Conservation (phyloP, 73 alveolate species). For the Uronychia setigera region DNA sequence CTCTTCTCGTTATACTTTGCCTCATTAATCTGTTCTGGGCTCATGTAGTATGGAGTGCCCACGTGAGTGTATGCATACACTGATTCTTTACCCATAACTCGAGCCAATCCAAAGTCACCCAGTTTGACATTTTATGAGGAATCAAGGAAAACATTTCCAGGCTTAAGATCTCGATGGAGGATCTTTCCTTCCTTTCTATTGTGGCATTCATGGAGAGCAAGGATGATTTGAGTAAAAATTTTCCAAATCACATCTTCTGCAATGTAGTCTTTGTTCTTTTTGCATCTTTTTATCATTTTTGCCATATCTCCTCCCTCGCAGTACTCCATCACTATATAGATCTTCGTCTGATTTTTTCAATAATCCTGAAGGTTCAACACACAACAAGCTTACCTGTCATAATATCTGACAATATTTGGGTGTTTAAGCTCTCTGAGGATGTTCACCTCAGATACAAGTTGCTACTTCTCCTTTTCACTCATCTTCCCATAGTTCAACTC, state of each 20-base stretch:
- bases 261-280: conserved; percentile 82
- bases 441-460: conserved; percentile 92
- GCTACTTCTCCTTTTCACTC: conserved; percentile 93
- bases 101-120: conserved; percentile 96
- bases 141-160: conserved; percentile 94
- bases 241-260: conserved; percentile 98
- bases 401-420: conserved; percentile 94
- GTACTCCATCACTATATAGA: conserved; percentile 93
- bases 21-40: conserved; percentile 93
- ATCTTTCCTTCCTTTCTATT: conserved; percentile 89
- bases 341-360: conserved; percentile 86
- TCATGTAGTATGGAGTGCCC: conserved; percentile 98
- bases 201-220: conserved; percentile 96
- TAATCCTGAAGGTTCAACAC: conserved; percentile 52
- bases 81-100: conserved; percentile 81
- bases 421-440: conserved; percentile 92
- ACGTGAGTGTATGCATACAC: conserved; percentile 95
- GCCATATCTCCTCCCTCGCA: conserved; percentile 96
- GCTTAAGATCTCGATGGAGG: conserved; percentile 95
- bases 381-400: conserved; percentile 64
- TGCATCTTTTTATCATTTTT: conserved; percentile 87
- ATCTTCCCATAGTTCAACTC: conserved; percentile 93
- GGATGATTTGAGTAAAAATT: conserved; percentile 87
- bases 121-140: conserved; percentile 86
- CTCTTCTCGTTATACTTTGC: conserved; percentile 91